Conservation (phyloP, 23 red algal genomes). For the Chondrus crispus region DNA sequence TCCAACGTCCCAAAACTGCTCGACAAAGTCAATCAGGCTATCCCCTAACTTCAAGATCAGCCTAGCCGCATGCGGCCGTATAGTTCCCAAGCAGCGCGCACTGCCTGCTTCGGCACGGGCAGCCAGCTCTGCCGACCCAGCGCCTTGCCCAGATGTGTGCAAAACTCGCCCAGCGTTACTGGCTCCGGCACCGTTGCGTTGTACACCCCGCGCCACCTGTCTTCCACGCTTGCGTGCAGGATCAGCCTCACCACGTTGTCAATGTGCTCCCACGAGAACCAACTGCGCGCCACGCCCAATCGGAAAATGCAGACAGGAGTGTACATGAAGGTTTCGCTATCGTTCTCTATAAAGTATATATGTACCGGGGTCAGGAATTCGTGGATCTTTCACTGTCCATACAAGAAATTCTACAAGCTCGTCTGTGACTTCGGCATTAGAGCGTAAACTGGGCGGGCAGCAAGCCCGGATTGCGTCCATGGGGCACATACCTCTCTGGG, state of each 20-base stretch:
- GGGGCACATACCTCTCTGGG: too few species aligned
- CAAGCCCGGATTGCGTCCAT: too few species aligned
- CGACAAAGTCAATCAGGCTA: conserved; percentile 12
- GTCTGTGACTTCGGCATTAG: too few species aligned
- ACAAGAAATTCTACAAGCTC: too few species aligned
- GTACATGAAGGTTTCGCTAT: too few species aligned
- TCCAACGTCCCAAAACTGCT: conserved; percentile 66
- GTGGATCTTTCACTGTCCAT: too few species aligned
- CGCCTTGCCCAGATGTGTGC: conserved; percentile 57
- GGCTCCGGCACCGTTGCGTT: conserved; percentile 79
- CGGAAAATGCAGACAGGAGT: too few species aligned
- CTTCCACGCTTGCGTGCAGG: conserved; percentile 10
- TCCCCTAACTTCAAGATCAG: conserved; percentile 51
- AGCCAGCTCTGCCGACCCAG: conserved; percentile 84
- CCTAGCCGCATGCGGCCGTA: conserved; percentile 60
- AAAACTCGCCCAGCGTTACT: conserved; percentile 69
- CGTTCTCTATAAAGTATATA: too few species aligned
- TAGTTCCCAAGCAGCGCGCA: conserved; percentile 39
- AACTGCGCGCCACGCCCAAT: too few species aligned
- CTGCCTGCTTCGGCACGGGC: conserved; percentile 66
- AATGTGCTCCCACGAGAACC: conserved; percentile 44
- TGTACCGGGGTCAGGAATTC: too few species aligned
- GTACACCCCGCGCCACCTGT: conserved; percentile 60
- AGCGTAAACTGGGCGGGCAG: too few species aligned
- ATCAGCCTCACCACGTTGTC: conserved; percentile 51